Evolutionary conservation across 371 early-diverging fungal species (phyloP), one percentile per base, ranked within the genome.

Genomic region (Nematocida ironsii): DNA sequence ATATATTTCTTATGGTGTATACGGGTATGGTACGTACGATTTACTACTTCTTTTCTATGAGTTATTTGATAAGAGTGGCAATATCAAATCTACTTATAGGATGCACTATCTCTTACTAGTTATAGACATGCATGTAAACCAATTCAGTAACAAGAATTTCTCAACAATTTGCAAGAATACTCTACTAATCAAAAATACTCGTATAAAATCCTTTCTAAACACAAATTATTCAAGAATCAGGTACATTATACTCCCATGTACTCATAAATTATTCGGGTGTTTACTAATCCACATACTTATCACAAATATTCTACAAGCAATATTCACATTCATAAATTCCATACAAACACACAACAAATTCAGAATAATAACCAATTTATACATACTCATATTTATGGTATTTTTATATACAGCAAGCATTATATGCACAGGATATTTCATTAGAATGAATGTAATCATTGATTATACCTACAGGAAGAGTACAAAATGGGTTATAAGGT

Each of bases 11-110:
- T 72, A 72, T 40, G 54, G 48, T 2, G 25, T 58, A 5, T 72
- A 58, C 4, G 72, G 72, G 23, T 58, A 72, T 42, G 72, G 72
- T 5, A 18, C 56, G 16, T 6, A 72, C 23, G 72, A 72, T 40
- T 27, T 72, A 25, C 72, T 72, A 7, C 58, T 72, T 45, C 56
- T 72, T 33, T 72, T 60, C 40, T 55, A 27, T 27, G 72, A 72
- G 45, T 6, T 72, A 48, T 72, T 55, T 39, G 27, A 55, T 9
- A 54, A 23, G 40, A 23, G 58, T 27, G 55, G 62, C 6, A 18
- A 58, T 25, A 33, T 64, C 20, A 42, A 67, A 20, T 27, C 33
- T 5, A 20, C 56, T 6, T 9, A 57, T 5, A 44, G 25, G 39
- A 11, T 52, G 23, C 25, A 27, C 16, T 11, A 61, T 18, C 42